Base-by-base conservation (phyloP, 768 basidiomycete species). In the Podaxis sp. region DNA sequence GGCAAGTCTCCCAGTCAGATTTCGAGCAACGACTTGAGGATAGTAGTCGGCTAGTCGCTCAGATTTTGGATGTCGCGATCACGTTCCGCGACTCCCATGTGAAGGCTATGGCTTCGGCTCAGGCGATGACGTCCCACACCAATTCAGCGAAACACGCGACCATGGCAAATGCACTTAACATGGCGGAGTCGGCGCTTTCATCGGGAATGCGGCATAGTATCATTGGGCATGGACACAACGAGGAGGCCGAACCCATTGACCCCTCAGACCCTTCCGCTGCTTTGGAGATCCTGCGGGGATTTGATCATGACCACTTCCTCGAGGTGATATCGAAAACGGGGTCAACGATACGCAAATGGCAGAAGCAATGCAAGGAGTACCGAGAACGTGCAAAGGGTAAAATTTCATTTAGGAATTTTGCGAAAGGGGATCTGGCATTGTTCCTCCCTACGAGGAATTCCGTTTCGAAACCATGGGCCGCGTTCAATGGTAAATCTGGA, bases 371-470 rank as follows among this genome's bases (percentile, higher is more conserved):
- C 77, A 96, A 94, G 71, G 90, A 94, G 67, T 99, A 98, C 63
- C 84, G 95, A 51, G 96, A 99, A 67, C 86, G 92, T n/a, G 91
- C 95, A 15, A 95, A 91, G 75, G 93, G 95, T 61, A 97, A 97
- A 76, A 96, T 99, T 61, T 92, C 96, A 0, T 98, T 98, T 75
- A 82, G 94, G 68, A 96, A 96, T 76, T 99, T 99, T 68, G 82
- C 90, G 7, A 96, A 95, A 72, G 95, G 96, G 9, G 97, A 99
- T 75, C 80, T 99, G 56, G 96, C 96, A 1, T 79, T 99, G 33
- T 99, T 99, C 76, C 79, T 99, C 13, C 97, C 97, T 1, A 99
- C 97, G 0, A 82, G 96, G 52, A 98, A 98, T 74, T 94, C 95
- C 30, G 85, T 93, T 5, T 89, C 91, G 48, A 94, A 92, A 72